Base-by-base conservation (phyloP, 768 basidiomycete genomes). In the Plicaturopsis crispa region DNA sequence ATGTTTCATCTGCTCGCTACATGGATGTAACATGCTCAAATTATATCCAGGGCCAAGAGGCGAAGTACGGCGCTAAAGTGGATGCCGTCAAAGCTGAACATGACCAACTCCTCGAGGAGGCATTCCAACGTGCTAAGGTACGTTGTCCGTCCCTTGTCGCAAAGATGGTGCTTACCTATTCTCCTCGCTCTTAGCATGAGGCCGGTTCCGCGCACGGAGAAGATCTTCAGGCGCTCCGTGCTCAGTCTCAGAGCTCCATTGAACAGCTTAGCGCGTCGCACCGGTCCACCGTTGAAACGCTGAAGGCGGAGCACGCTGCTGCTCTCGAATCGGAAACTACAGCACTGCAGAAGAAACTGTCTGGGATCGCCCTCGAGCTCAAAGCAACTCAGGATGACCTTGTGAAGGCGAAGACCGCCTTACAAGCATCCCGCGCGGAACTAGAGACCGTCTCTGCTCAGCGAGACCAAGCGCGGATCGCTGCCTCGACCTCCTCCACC, bases 361-460 rank as follows among this genome's bases (percentile, higher is more conserved):
- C 64, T 38, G 72, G 61, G 35, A 65, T 81, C 44, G 74, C 63
- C 40, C 62, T 89, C 21, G 85, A 90, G 47, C 72, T 91, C 31
- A 87, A 82, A 51, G 89, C 87, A 11, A 87, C 89, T 1, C 77
- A 81, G 50, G 87, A 91, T 44, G 87, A 90, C 54, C 76, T 92
- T 24, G 52, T 68, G 3, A 90, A 88, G 64, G 70, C 83, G 4
- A 90, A 91, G 56, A 53, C 72, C 1, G 60, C 73, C 18, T 51
- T 80, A 6, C 70, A 78, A 14, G 43, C 70, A 5, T 62, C 74
- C 21, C 67, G 67, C 20, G 52, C 64, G 3, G 83, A 88, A 46
- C 57, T 76, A 5, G 73, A 75, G 40, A 64, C 45, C 13, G 59
- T 87, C 26, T 75, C 69, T 33, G 57, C 67, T 14, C 83, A 89